Base-by-base conservation (phyloP, 208 protist genomes). In the Leishmania tropica region DNA sequence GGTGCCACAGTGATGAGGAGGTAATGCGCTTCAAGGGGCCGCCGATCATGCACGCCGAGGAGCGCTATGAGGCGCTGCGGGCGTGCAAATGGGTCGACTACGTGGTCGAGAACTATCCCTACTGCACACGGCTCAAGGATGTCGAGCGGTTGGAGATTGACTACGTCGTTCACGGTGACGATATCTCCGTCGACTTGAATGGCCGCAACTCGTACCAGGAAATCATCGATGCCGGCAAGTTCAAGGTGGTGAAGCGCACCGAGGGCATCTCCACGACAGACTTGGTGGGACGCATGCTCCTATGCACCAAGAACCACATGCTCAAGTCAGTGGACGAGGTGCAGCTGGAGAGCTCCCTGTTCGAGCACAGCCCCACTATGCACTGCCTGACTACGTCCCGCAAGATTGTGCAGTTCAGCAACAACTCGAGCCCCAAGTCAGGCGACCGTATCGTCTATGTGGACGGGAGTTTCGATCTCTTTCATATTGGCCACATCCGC, bases 11-110 rank as follows among this genome's bases (percentile, higher is more conserved):
- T 11, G 99, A 99, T 81, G 97, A 88, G 75, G 99, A 99, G 84
- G 99, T 99, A 78, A 85, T 91, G 58, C 92, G 87, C 35, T 95
- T 99, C 89, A 99, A 99, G 85, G 93, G 94, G 0, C 98, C 98
- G 24, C 97, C 99, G 24, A 98, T 99, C 51, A 99, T 99, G 97
- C 98, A 93, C 75, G 96, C 98, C 58, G 89, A 99, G 74, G 99
- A 99, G 88, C 90, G 95, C 65, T 98, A 98, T 82, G 94, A 92
- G 58, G 96, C 96, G 21, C 98, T 99, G 40, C 84, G 90, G 67
- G 97, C 98, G 31, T 99, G 98, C 89, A 99, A 99, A 88, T 99
- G 99, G 99, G 99, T 99, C 0, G 94, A 99, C 87, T 97, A 99
- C 86, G 98, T 99, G 7, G 91, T 99, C 45, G 93, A 97, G 80